Percentiles rank a stretch among this genome's conserved stretches.
Conservation (phyloP, 805 yeast species). For the Millerago galiae region DNA sequence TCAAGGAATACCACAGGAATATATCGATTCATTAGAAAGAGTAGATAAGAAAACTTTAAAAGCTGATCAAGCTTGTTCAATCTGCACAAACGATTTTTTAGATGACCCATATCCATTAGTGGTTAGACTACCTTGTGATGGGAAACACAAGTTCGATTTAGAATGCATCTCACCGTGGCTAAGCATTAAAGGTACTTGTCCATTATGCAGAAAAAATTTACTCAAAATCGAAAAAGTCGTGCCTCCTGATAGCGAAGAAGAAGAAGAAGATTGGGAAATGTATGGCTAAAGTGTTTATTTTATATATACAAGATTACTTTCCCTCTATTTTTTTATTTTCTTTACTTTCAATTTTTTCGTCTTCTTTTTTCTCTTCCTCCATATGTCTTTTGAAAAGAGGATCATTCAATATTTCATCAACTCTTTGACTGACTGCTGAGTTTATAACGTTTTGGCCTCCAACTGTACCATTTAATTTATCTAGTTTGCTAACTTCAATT, state of each 20-base stretch:
- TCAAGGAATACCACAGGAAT: constrained; percentile 60
- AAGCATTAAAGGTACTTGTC: constrained; percentile 67
- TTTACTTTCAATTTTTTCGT: background rate
- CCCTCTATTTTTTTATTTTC: background rate
- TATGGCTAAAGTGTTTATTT: constrained; percentile 46
- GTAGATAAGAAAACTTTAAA: constrained; percentile 41
- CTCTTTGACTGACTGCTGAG: constrained; percentile 36
- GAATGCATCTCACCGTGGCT: constrained; percentile 94
- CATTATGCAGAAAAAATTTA: constrained; percentile 76
- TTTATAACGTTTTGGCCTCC: constrained; percentile 11
- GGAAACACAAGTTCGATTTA: constrained; percentile 70
- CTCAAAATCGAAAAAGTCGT: constrained; percentile 38
- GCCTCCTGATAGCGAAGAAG: constrained; percentile 34
- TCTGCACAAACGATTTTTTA: constrained; percentile 67
- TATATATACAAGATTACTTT: background rate
- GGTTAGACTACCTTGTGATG: constrained; percentile 62
- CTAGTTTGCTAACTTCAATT: constrained; percentile 15
- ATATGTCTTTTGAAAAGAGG: constrained; percentile 59
- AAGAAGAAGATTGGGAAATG: constrained; percentile 71
- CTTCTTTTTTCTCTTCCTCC: constrained; percentile 10
- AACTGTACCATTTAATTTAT: constrained; percentile 4
- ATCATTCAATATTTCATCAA: constrained; percentile 61
- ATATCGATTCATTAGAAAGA: constrained; percentile 72
- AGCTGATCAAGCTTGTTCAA: constrained; percentile 66
- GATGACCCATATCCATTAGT: constrained; percentile 76